Conservation (phyloP, 768 basidiomycete species). For the Flagelloscypha sp. region DNA sequence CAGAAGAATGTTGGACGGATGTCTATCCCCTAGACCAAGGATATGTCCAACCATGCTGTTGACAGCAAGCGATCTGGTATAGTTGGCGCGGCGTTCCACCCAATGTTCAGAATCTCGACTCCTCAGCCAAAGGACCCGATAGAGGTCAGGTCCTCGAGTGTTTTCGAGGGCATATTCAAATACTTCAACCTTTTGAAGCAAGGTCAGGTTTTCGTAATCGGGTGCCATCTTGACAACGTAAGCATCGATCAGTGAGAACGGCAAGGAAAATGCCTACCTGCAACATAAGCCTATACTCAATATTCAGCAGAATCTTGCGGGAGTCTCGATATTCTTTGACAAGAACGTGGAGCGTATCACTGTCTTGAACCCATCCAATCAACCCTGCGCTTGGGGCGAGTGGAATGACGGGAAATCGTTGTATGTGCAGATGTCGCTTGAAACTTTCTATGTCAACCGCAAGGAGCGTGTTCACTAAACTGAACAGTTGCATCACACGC, state of each 20-base stretch:
- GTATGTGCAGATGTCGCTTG: conserved; percentile 92
- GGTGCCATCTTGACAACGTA: conserved; percentile 80
- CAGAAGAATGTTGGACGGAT: conserved; percentile 90
- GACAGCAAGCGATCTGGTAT: conserved; percentile 90
- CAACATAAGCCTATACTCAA: conserved; percentile 97
- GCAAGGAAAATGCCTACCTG: conserved; percentile 46
- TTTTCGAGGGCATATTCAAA: conserved; percentile 99
- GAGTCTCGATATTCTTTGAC: conserved; percentile 95
- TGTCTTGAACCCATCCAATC: conserved; percentile 91
- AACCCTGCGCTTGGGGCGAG: conserved; percentile 93
- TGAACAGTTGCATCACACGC: conserved; percentile 97
- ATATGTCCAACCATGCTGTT: conserved; percentile 99
- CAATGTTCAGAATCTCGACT: conserved; percentile 94
- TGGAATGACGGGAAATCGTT: conserved; percentile 87
- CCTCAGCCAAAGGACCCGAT: conserved; percentile 94
- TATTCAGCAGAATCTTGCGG: conserved; percentile 92
- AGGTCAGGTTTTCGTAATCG: conserved; percentile 89
- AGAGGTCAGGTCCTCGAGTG: conserved; percentile 96
- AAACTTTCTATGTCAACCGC: conserved; percentile 91
- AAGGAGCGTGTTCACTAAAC: conserved; percentile 90
- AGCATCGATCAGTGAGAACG: conserved; percentile 3
- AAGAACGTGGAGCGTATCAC: conserved; percentile 91
- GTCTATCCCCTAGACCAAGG: conserved; percentile 92
- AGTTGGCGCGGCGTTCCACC: conserved; percentile 92
- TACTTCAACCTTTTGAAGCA: conserved; percentile 97